Conservation (phyloP, 805 yeast species). For the Ogataea paradorogensis region DNA sequence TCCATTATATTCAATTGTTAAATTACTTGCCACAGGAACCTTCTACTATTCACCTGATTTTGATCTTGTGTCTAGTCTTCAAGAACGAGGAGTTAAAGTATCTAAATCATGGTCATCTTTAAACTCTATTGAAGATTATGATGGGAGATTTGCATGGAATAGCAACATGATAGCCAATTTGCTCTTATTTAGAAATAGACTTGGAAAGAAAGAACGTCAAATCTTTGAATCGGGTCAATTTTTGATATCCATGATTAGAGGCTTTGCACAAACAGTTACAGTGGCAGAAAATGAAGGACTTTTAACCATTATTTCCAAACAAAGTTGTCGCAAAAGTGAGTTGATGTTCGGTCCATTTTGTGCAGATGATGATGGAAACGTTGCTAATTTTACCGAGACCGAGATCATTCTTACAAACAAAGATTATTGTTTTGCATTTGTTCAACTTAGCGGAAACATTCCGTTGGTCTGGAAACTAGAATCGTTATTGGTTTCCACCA, state of each 20-base stretch:
- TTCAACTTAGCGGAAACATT: conserved; percentile 50
- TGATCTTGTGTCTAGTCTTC: conserved; percentile 44
- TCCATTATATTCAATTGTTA: conserved; percentile 45
- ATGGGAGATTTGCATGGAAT: conserved; percentile 51
- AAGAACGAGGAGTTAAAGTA: conserved; percentile 39
- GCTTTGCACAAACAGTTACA: conserved; percentile 43
- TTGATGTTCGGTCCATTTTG: conserved; percentile 57
- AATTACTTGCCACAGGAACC: conserved; percentile 43
- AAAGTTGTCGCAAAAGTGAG: conserved; percentile 45
- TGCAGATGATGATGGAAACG: conserved; percentile 54
- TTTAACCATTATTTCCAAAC: conserved; percentile 51
- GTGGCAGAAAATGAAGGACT: conserved; percentile 36
- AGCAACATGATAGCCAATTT: conserved; percentile 43
- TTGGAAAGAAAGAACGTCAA: conserved; percentile 39
- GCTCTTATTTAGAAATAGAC: conserved; percentile 43
- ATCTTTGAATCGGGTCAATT: conserved; percentile 47
- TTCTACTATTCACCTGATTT: conserved; percentile 48
- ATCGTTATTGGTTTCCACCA: conserved; percentile 42
- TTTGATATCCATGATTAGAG: conserved; percentile 46
- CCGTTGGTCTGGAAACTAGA: conserved; percentile 56
- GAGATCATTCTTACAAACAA: conserved; percentile 46
- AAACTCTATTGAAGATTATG: conserved; percentile 40
- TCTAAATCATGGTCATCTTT: conserved; percentile 19
- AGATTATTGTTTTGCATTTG: conserved; percentile 41
- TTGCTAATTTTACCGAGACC: conserved; percentile 50